Evolutionary conservation across 2,329 filamentous ascomycete genomes (phyloP).

Genomic region (Fusarium robinianum): DNA sequence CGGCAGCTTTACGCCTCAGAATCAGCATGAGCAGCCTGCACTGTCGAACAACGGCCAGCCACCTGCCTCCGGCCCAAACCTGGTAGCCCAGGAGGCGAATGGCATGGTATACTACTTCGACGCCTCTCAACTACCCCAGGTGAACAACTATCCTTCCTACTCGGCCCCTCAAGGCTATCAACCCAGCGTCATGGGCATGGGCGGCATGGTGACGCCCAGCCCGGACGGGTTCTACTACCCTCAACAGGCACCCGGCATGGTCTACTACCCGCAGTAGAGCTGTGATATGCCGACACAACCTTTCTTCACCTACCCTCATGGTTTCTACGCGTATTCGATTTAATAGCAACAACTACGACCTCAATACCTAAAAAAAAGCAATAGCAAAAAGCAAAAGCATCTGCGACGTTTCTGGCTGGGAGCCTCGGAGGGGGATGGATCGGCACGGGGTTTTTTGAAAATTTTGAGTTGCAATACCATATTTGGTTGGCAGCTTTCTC

Average conservation of each 20-base stretch:
- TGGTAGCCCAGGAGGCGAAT: slow-evolving; percentile 84
- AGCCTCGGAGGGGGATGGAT: slow-evolving; percentile 11
- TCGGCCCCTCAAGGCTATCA: slow-evolving; percentile 58
- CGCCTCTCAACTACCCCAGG: slow-evolving; percentile 68
- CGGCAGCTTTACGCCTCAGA: slow-evolving; percentile 49
- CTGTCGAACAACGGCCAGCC: slow-evolving; percentile 40
- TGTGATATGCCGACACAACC: slow-evolving; percentile 30
- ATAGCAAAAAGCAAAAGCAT: slow-evolving; percentile 33
- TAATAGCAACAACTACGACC: slow-evolving; percentile 40
- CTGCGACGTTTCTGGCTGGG: slow-evolving; percentile 28
- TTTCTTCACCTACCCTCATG: slow-evolving; percentile 32
- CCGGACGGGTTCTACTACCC: slow-evolving; percentile 73
- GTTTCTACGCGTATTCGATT: slow-evolving; percentile 36
- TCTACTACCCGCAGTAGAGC: slow-evolving; percentile 65
- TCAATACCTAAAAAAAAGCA: slow-evolving; percentile 32
- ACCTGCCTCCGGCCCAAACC: slow-evolving; percentile 44
- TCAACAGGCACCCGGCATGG: slow-evolving; percentile 57
- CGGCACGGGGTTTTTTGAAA: slow-evolving; percentile 9
- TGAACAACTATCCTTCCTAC: slow-evolving; percentile 54
- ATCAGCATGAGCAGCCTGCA: slow-evolving; percentile 45
- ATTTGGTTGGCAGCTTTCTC: neutral
- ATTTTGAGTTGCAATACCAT: slow-evolving; percentile 2
- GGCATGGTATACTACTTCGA: slow-evolving; percentile 98
- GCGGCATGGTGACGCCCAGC: slow-evolving; percentile 76
- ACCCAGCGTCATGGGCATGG: slow-evolving; percentile 68